phyloP scores from a whole-genome alignment of 176 grass and related monocot genomes.

The Echinochloa phyllopogon region DNA sequence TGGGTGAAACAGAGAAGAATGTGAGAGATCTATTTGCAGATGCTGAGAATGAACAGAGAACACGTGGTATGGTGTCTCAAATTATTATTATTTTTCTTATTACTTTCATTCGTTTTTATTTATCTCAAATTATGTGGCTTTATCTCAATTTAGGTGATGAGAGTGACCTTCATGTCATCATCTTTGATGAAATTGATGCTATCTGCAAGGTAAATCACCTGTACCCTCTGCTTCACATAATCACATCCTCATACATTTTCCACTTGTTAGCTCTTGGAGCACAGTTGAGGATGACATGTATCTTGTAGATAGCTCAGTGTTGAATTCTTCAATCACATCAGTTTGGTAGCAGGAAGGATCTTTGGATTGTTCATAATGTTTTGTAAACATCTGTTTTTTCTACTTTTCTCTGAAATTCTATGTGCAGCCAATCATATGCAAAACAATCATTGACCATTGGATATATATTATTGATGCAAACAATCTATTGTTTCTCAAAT shows the following conservation, averaged over 20 bases:
- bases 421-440: not conserved
- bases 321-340: not conserved
- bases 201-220: slow-evolving; percentile 54
- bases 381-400: not conserved
- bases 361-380: not conserved
- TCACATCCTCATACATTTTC: not conserved
- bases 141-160: slow-evolving; percentile 72
- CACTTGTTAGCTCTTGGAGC: not conserved
- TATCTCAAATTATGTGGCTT: not conserved
- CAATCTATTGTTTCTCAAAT: not conserved
- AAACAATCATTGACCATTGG: not conserved
- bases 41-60: slow-evolving; percentile 87
- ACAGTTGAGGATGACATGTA: not conserved
- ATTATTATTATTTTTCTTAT: slow-evolving; percentile 18
- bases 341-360: not conserved
- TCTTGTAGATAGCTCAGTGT: not conserved
- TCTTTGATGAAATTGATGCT: slow-evolving; percentile 99
- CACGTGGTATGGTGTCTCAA: slow-evolving; percentile 48
- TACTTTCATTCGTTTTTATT: not conserved
- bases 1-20: slow-evolving; percentile 98
- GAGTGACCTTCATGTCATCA: slow-evolving; percentile 95
- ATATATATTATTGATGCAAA: not conserved
- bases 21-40: slow-evolving; percentile 97
- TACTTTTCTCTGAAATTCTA: slow-evolving; percentile 1
- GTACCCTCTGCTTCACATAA: not conserved